These are phyloP conservation scores for Amylostereum areolatum DNA, from an alignment of 1,284 basidiomycete genomes.

Conservation along the genomic window DNA sequence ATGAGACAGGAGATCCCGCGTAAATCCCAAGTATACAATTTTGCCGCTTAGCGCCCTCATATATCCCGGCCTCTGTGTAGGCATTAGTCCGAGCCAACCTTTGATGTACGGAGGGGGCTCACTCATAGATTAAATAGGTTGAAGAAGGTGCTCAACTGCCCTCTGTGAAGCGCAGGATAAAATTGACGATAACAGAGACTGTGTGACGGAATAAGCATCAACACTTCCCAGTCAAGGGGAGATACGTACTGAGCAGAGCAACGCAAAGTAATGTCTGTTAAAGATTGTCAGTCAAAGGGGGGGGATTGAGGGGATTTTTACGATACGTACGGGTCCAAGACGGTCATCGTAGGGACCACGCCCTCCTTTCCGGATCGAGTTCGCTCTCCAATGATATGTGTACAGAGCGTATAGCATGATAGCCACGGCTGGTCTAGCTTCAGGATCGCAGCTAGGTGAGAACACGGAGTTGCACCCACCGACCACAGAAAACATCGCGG, in stretches of 20 bases:
- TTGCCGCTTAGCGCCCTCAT: too few species aligned
- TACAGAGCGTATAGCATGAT: constrained; percentile 96
- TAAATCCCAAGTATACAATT: too few species aligned
- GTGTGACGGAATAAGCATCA: constrained; percentile 11
- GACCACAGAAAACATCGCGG: constrained; percentile 88
- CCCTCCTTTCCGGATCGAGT: constrained; percentile 87
- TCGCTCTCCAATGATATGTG: constrained; percentile 95
- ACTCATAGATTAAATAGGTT: too few species aligned
- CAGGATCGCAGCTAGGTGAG: neutral
- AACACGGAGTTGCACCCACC: constrained; percentile 45
- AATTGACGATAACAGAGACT: constrained; percentile 90
- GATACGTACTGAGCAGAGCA: constrained; percentile 68
- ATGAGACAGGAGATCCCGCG: too few species aligned
- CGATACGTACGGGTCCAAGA: constrained; percentile 65
- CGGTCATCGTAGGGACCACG: constrained; percentile 97
- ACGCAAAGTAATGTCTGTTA: constrained; percentile 80
- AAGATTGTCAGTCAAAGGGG: constrained; percentile 6
- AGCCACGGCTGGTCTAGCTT: constrained; percentile 67
- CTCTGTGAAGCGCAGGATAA: constrained; percentile 67
- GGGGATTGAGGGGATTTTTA: constrained; percentile 15
- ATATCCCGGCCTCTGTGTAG: too few species aligned
- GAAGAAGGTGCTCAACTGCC: too few species aligned
- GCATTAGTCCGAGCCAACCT: too few species aligned
- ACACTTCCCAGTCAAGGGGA: neutral
- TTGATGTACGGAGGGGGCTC: too few species aligned